Percentiles rank a stretch among this genome's conserved stretches.
These are phyloP conservation scores for Wallacemonas sp. DNA, from an alignment of 208 protist genomes.

Conservation along the genomic window DNA sequence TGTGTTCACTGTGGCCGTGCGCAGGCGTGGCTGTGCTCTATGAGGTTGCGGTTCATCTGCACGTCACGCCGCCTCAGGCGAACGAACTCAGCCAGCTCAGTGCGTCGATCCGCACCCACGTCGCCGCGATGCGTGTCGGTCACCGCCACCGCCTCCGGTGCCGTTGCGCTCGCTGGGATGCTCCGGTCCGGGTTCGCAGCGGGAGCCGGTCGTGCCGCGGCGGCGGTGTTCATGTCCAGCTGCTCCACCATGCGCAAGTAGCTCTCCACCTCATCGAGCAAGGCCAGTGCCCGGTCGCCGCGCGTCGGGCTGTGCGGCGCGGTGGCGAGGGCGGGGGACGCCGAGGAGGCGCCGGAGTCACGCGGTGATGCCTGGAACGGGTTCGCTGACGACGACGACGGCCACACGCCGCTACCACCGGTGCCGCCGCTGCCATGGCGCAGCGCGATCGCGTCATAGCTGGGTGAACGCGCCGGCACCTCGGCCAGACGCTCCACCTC, in stretches of 20 bases:
- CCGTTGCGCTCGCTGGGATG: neutral
- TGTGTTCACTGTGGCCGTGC: neutral
- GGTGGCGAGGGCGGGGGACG: neutral
- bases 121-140: slow-evolving; percentile 4
- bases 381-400: neutral
- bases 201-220: neutral
- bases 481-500: slow-evolving; percentile 50
- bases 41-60: slow-evolving; percentile 5
- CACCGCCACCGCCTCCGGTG: neutral
- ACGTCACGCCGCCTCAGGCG: neutral
- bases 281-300: slow-evolving; percentile 21
- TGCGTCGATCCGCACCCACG: neutral
- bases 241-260: slow-evolving; percentile 23
- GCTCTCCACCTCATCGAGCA: slow-evolving; percentile 14
- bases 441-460: slow-evolving; percentile 36
- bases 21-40: slow-evolving; percentile 2
- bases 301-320: neutral
- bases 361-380: too few relatives aligned
- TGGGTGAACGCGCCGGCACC: slow-evolving; percentile 41
- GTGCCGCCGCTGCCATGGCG: neutral
- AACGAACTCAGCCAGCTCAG: slow-evolving; percentile 9
- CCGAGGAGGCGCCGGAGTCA: neutral
- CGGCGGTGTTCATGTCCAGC: slow-evolving; percentile 5
- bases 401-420: neutral
- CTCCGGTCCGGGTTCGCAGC: neutral